phyloP scores from a whole-genome alignment of 2,329 filamentous ascomycete species.

The Fusarium domesticum region DNA sequence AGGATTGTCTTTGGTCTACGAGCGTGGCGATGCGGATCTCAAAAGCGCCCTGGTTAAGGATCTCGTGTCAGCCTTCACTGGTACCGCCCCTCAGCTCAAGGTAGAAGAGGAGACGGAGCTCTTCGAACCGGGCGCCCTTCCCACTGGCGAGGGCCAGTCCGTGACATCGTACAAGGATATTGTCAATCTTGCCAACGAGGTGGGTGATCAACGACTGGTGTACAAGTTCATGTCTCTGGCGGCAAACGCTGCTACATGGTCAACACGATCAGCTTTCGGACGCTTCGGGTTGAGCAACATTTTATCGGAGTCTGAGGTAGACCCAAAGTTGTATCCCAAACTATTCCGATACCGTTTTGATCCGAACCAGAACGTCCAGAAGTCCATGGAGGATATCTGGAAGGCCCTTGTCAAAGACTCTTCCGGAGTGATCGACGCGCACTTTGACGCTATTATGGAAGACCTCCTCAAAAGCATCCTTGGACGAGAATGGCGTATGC shows the following conservation, averaged over 20 bases:
- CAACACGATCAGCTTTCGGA: constrained; percentile 92
- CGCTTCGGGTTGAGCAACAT: constrained; percentile 90
- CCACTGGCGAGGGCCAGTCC: constrained; percentile 83
- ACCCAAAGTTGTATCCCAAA: constrained; percentile 93
- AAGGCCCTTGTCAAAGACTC: constrained; percentile 90
- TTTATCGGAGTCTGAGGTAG: constrained; percentile 80
- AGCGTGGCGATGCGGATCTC: constrained; percentile 78
- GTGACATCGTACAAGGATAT: constrained; percentile 98
- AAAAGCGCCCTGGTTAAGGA: constrained; percentile 83
- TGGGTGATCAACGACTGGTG: constrained; percentile 91
- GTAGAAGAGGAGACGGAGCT: constrained; percentile 89
- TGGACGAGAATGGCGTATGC: constrained; percentile 87
- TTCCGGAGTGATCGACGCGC: constrained; percentile 67
- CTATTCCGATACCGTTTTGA: constrained; percentile 94
- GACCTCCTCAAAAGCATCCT: constrained; percentile 84
- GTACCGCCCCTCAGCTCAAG: constrained; percentile 69
- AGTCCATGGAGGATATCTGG: constrained; percentile 98
- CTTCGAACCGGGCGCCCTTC: constrained; percentile 86
- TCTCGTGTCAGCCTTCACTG: constrained; percentile 84
- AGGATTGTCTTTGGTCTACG: constrained; percentile 88
- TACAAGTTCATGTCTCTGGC: constrained; percentile 99
- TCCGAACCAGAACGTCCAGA: constrained; percentile 86
- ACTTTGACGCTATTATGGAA: constrained; percentile 86
- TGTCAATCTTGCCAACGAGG: constrained; percentile 89
- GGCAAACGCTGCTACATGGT: constrained; percentile 95